A percentile compares a stretch with the other conserved stretches of the same genome.
Conservation (phyloP, 2,329 filamentous ascomycete species). For the Neofusicoccum kwambonambiense region DNA sequence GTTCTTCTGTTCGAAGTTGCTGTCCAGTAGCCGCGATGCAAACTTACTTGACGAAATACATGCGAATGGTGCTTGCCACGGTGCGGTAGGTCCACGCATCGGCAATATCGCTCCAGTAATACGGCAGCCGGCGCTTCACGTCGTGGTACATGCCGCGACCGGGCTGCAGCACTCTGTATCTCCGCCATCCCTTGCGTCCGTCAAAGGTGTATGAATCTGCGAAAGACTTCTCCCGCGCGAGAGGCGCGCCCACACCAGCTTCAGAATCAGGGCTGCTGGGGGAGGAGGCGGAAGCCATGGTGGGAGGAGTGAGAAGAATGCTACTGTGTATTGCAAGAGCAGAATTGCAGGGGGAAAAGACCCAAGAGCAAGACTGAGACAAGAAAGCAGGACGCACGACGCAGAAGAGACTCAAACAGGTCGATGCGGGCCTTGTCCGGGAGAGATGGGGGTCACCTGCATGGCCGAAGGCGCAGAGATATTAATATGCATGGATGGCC, state of each 20-base stretch:
- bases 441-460: neutral
- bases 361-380: neutral
- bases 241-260: slow-evolving; percentile 20
- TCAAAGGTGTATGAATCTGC: slow-evolving; percentile 34
- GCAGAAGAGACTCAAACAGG: neutral
- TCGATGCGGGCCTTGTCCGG: too few species aligned
- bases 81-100: slow-evolving; percentile 57
- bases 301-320: neutral
- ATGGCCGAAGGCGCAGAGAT: neutral
- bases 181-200: slow-evolving; percentile 40
- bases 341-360: neutral
- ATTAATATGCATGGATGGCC: neutral
- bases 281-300: neutral
- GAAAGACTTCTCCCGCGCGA: slow-evolving; percentile 28
- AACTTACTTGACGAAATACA: slow-evolving; percentile 58
- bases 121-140: slow-evolving; percentile 52
- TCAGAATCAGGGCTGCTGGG: neutral
- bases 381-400: too few species aligned
- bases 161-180: slow-evolving; percentile 43
- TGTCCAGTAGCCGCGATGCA: too few species aligned
- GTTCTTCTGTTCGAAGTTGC: slow-evolving; percentile 7
- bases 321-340: neutral
- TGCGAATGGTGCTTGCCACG: slow-evolving; percentile 55
- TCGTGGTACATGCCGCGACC: slow-evolving; percentile 57
- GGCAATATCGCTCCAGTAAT: slow-evolving; percentile 56